These are phyloP conservation scores for Puccinia horiana DNA, from an alignment of 1,284 basidiomycete species.

Conservation along the genomic window DNA sequence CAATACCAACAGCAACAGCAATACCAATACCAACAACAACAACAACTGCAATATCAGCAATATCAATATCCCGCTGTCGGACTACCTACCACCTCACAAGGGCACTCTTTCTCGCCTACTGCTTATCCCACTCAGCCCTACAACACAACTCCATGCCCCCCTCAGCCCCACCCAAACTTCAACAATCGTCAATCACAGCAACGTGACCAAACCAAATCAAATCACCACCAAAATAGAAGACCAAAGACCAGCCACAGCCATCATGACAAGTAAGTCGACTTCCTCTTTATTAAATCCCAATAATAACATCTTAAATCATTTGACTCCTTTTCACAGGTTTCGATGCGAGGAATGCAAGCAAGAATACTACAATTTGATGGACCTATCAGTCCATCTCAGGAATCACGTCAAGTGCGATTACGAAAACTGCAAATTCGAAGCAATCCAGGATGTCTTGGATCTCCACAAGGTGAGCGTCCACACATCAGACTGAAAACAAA, in stretches of 20 bases:
- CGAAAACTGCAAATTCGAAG: constrained; percentile 37
- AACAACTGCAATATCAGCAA: not conserved
- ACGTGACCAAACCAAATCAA: not conserved
- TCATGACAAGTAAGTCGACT: not conserved
- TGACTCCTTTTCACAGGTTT: not conserved
- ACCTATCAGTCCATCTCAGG: constrained; percentile 20
- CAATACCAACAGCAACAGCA: not conserved
- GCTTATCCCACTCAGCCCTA: not conserved
- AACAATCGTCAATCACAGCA: not conserved
- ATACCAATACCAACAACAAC: not conserved
- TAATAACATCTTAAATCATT: constrained; percentile 10
- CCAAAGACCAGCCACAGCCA: not conserved
- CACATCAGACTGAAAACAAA: not conserved
- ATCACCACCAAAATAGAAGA: not conserved
- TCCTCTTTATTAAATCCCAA: not conserved
- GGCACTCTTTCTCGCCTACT: not conserved
- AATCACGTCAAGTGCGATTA: constrained; percentile 33
- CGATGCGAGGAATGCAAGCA: constrained; percentile 30
- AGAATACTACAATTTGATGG: constrained; percentile 14
- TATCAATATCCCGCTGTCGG: not conserved
- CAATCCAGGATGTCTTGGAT: constrained; percentile 8
- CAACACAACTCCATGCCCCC: too few relatives aligned
- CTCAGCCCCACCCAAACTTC: not conserved
- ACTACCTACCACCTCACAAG: not conserved
- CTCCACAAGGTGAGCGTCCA: constrained; percentile 15